A percentile compares a stretch with the other conserved stretches of the same genome.
These are phyloP conservation scores for Boletus eberwhitei DNA, from an alignment of 768 basidiomycete species.

Conservation along the genomic window DNA sequence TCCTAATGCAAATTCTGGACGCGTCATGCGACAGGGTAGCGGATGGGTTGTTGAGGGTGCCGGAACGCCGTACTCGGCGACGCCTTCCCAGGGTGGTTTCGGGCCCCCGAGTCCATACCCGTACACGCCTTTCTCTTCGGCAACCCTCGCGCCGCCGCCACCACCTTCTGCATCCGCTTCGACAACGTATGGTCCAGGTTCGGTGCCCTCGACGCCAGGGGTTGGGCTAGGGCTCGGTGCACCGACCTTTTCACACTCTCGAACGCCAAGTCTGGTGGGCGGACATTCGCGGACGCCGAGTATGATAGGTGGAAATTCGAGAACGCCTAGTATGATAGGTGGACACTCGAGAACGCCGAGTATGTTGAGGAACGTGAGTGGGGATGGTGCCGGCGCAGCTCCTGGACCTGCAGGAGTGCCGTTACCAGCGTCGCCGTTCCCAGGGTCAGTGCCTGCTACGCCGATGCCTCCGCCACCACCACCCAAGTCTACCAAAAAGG, in stretches of 20 bases:
- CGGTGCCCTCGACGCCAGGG: slow-evolving; percentile 26
- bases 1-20: slow-evolving; percentile 29
- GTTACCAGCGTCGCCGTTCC: slow-evolving; percentile 22
- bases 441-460: slow-evolving; percentile 14
- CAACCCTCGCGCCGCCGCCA: slow-evolving; percentile 1
- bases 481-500: slow-evolving; percentile 23
- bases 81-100: slow-evolving; percentile 33
- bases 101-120: slow-evolving; percentile 27
- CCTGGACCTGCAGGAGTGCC: slow-evolving; percentile 9
- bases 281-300: slow-evolving; percentile 20
- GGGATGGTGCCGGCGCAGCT: neutral
- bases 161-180: slow-evolving; percentile 20
- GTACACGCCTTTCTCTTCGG: slow-evolving; percentile 31
- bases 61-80: slow-evolving; percentile 35
- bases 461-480: slow-evolving; percentile 24
- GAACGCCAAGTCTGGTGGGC: slow-evolving; percentile 16
- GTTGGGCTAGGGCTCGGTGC: slow-evolving; percentile 30
- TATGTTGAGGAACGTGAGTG: slow-evolving; percentile 13
- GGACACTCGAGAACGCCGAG: neutral
- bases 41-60: slow-evolving; percentile 59
- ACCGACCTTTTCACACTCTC: slow-evolving; percentile 18
- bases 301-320: slow-evolving; percentile 16
- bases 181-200: slow-evolving; percentile 31
- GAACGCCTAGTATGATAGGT: slow-evolving; percentile 22
- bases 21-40: slow-evolving; percentile 53